Percentiles rank a stretch among this genome's conserved stretches.
Evolutionary conservation across 495 filamentous ascomycete species (phyloP).

Genomic region (Penicillium subrubescens): DNA sequence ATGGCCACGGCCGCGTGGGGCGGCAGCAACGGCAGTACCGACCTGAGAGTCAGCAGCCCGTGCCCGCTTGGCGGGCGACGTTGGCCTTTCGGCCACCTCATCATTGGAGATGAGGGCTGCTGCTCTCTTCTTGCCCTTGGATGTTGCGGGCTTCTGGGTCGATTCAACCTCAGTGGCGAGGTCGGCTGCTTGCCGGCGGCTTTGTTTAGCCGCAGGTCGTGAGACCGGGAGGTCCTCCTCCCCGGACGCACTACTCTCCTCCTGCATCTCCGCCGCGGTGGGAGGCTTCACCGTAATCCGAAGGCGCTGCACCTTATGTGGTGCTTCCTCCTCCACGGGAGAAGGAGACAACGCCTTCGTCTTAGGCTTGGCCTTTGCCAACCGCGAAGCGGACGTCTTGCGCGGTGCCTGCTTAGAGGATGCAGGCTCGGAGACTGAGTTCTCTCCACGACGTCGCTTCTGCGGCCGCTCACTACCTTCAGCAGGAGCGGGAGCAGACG

Average conservation of each 20-base stretch:
- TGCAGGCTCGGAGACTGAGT: constrained; percentile 1
- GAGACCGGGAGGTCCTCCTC: not conserved
- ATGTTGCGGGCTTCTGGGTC: not conserved
- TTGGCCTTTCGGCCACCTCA: not conserved
- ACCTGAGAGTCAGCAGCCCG: not conserved
- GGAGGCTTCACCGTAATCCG: constrained; percentile 21
- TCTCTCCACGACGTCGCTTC: constrained; percentile 4
- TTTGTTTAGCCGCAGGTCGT: not conserved
- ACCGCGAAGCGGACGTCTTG: constrained; percentile 1
- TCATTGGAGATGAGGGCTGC: constrained; percentile 4
- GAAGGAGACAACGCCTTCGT: constrained; percentile 3
- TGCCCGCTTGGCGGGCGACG: not conserved
- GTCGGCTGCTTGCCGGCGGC: not conserved
- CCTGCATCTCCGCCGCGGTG: constrained; percentile 5
- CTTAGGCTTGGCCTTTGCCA: constrained; percentile 9
- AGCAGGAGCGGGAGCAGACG: not conserved
- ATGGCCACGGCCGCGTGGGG: not conserved
- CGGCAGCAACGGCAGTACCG: not conserved
- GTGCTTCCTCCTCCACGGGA: not conserved
- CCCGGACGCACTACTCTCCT: not conserved
- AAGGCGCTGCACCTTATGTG: constrained; percentile 21
- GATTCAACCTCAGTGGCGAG: not conserved
- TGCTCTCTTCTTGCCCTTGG: constrained; percentile 13
- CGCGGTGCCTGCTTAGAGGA: not conserved
- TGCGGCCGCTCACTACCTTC: not conserved